Base-by-base conservation (phyloP, 495 filamentous ascomycete genomes). In the Parachaetomium inaequale region DNA sequence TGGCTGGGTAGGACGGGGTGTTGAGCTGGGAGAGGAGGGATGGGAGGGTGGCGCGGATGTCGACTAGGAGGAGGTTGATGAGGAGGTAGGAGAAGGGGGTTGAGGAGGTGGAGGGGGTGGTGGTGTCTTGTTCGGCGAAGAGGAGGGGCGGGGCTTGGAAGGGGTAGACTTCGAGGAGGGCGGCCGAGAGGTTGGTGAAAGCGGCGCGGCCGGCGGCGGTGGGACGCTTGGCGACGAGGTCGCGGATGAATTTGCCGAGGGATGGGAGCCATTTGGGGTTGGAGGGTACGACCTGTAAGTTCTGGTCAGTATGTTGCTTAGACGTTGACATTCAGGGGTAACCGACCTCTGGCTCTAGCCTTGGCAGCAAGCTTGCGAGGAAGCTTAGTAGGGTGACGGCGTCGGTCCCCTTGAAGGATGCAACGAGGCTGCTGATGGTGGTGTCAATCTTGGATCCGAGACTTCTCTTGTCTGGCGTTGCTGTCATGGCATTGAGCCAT, bases 31-130 rank as follows among this genome's bases (percentile, higher is more conserved):
- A 72, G n/a, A 87, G 73, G 2, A 89, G 74, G 5, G 80, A 74
- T 7, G 87, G 87, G 52, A 88, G 75, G 7, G 84, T 82, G 32
- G 84, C 78, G 46, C 83, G 84, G 31, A 89, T 69, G 72, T 88
- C 85, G 49, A 87, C 81, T 5, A 85, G 73, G 25, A 85, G 70
- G 23, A 85, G 78, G 63, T 81, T 83, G 47, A 87, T 71, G 66
- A 89, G 81, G 23, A 87, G 74, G 63, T 85, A 87, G 7, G 83
- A 72, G 63, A 80, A 80, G 3, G 85, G 81, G 59, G 81, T 84
- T n/a, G 17, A 25, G 21, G 52, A 59, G 8, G 12, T 8, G 21
- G 51, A 5, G 21, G 25, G 21, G 28, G 38, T n/a, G 21, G 19
- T 32, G 17, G 26, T 49, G 47, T 36, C 43, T 17, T 63, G 47